Conservation (phyloP, 2,329 filamentous ascomycete genomes). For the Ceratocystis eucalypticola region DNA sequence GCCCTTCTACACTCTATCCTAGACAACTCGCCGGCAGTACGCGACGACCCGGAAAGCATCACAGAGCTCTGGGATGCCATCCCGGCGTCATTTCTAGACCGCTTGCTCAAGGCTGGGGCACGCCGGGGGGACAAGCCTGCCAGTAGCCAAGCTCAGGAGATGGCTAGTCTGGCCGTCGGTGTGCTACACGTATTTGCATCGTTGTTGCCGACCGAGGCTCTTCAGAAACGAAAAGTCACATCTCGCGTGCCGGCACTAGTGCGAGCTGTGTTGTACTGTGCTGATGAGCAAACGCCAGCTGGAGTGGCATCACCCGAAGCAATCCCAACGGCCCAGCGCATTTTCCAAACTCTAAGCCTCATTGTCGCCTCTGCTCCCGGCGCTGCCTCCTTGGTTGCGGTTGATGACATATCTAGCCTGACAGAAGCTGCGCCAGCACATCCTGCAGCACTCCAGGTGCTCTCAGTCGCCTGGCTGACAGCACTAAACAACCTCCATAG, state of each 20-base stretch:
- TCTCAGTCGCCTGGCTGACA: constrained; percentile 45
- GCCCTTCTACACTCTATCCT: constrained; percentile 52
- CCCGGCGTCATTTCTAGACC: constrained; percentile 49
- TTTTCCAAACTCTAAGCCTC: constrained; percentile 38
- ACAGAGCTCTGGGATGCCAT: constrained; percentile 45
- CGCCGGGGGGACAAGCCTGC: constrained; percentile 22
- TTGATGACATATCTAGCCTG: constrained; percentile 41
- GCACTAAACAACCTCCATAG: constrained; percentile 25
- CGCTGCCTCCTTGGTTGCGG: constrained; percentile 33
- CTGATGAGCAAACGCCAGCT: not conserved
- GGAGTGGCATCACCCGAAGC: not conserved
- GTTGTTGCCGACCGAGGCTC: constrained; percentile 39
- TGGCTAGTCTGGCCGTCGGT: constrained; percentile 49
- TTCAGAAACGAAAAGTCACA: constrained; percentile 35
- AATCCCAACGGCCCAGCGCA: not conserved
- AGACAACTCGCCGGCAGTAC: constrained; percentile 43
- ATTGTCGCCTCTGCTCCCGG: constrained; percentile 41
- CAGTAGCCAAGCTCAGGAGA: constrained; percentile 31
- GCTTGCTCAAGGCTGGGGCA: constrained; percentile 44
- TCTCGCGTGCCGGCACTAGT: constrained; percentile 41
- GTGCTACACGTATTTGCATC: constrained; percentile 49
- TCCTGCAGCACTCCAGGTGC: constrained; percentile 40
- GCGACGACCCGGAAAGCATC: constrained; percentile 34
- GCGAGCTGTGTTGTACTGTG: constrained; percentile 34
- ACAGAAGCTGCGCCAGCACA: constrained; percentile 44